Evolutionary conservation across 2,329 filamentous ascomycete genomes (phyloP), one percentile per base, ranked within the genome.

Genomic region (Ophiostoma perfectum): DNA sequence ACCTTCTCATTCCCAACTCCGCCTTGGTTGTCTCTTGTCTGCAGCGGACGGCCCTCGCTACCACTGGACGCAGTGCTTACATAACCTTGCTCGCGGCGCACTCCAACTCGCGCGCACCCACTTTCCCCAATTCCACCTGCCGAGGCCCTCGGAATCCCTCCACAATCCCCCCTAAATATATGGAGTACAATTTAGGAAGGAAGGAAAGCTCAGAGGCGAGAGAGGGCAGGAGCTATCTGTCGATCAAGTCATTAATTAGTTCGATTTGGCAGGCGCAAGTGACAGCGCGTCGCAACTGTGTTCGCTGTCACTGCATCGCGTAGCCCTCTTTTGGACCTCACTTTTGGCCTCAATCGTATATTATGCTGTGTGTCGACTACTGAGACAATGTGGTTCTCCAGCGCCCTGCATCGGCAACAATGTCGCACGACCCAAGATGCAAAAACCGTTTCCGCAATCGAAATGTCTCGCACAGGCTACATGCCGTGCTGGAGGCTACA

Each of bases 71-170:
- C n/a, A 8, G 11, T 55, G 9, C 9, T 36, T 55, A 63, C 39
- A n/a, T 39, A 9, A 12, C 41, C 27, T n/a, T 14, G 27, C 14
- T 39, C 41, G 16, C 3, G 52, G 38, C 58, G 38, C 38, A 2
- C 12, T n/a, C 9, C 36, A 16, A 62, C 8, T 39, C 36, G 58
- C 36, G 52, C 18, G 27, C 16, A 42, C n/a, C 60, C 60, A 42
- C 60, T 44, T 44, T 63, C 39, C 39, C 39, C 60, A 44, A 62
- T 62, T 62, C 14, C 36, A 42, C 36, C 49, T 70, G 69, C 70
- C 70, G 70, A 71, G 70, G 70, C 68, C 70, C 70, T 71, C 70
- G 70, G 70, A 70, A 68, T 42, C 27, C 60, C 63, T 47, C 68
- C 60, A 64, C 64, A 67, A 66, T 62, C 8, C 36, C 58, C 64